Evolutionary conservation across 129 eudicot species (phyloP).

Genomic region (Cynara cardunculus): DNA sequence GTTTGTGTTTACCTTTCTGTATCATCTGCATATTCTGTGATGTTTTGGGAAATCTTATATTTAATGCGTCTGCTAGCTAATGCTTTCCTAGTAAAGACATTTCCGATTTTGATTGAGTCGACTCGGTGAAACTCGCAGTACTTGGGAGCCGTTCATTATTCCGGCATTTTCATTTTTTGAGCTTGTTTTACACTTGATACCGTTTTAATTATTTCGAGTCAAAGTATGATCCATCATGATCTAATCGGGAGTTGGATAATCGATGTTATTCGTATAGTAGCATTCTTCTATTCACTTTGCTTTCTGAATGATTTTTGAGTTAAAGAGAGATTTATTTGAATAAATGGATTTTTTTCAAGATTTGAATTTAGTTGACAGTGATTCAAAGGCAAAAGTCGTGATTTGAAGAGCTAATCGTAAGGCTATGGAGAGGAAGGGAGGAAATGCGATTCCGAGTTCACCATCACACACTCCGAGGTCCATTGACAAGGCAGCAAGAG

Average conservation of each 20-base stretch:
- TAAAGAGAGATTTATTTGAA: background rate
- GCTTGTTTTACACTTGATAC: background rate
- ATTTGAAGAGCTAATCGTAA: conserved; percentile 12
- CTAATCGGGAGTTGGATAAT: background rate
- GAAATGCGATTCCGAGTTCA: conserved; percentile 41
- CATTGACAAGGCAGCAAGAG: conserved; percentile 59
- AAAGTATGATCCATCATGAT: conserved; percentile 10
- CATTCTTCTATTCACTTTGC: background rate
- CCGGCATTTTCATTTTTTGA: background rate
- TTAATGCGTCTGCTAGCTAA: conserved; percentile 8
- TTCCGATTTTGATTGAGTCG: conserved; percentile 26
- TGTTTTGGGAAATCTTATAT: background rate
- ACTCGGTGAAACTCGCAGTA: conserved; percentile 11
- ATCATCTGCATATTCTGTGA: conserved; percentile 13
- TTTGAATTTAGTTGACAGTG: background rate
- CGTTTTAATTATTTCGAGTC: background rate
- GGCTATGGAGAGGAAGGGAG: conserved; percentile 63
- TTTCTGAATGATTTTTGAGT: background rate
- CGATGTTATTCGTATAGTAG: background rate
- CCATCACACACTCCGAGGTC: conserved; percentile 80
- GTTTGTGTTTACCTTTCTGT: conserved; percentile 1
- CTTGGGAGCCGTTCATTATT: background rate
- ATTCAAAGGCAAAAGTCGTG: conserved; percentile 7
- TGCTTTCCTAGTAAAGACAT: background rate
- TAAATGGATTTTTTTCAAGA: background rate